Evolutionary conservation across 768 basidiomycete species (phyloP).

Genomic region (Lactarius quietus): DNA sequence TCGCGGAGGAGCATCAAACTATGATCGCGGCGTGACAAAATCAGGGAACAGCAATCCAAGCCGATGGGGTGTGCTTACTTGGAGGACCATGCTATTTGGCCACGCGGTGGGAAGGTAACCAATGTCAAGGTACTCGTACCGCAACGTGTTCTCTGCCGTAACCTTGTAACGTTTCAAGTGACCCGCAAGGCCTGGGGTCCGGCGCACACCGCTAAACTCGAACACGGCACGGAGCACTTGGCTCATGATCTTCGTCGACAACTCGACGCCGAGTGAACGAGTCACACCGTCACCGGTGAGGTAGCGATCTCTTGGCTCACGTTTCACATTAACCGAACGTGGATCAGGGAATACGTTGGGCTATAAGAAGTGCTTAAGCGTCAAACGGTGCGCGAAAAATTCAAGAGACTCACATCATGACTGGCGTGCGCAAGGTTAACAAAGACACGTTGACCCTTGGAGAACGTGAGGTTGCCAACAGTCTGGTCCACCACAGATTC

Average conservation of each 20-base stretch:
- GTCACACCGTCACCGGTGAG: slow-evolving; percentile 49
- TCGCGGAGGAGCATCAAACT: slow-evolving; percentile 6
- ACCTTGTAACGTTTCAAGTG: slow-evolving; percentile 52
- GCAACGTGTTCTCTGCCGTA: slow-evolving; percentile 45
- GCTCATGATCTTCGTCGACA: slow-evolving; percentile 58
- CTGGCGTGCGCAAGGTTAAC: slow-evolving; percentile 57
- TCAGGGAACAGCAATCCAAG: background rate
- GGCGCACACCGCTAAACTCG: slow-evolving; percentile 52
- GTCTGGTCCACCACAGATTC: slow-evolving; percentile 45
- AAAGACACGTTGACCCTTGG: slow-evolving; percentile 54
- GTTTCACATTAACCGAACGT: slow-evolving; percentile 40
- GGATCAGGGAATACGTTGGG: slow-evolving; percentile 51
- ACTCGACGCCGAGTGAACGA: slow-evolving; percentile 45
- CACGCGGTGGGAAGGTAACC: slow-evolving; percentile 54
- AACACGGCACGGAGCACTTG: slow-evolving; percentile 66
- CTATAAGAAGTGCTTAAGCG: slow-evolving; percentile 34
- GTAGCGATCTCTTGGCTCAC: slow-evolving; percentile 43
- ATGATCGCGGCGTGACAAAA: background rate
- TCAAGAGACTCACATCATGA: slow-evolving; percentile 42
- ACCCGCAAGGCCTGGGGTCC: slow-evolving; percentile 69
- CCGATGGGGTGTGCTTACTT: slow-evolving; percentile 38
- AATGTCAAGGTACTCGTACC: slow-evolving; percentile 53
- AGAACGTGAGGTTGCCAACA: slow-evolving; percentile 42
- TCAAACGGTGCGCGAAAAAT: background rate
- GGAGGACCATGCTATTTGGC: slow-evolving; percentile 62